Evolutionary conservation across 805 yeast genomes (phyloP).

Genomic region (Middelhovenomyces tepae): DNA sequence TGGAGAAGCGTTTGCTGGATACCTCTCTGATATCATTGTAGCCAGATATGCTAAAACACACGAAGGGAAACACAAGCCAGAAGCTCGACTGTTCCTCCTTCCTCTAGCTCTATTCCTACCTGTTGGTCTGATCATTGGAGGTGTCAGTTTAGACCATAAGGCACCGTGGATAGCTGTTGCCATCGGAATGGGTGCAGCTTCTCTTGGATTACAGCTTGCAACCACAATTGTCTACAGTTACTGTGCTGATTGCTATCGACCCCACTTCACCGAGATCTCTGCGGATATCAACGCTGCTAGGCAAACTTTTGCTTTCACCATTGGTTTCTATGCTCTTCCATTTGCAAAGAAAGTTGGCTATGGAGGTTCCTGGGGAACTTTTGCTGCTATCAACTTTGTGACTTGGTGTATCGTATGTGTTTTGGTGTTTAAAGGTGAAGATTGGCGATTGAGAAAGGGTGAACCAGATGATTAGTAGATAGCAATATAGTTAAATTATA

Average conservation of each 20-base stretch:
- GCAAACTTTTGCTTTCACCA: constrained; percentile 4
- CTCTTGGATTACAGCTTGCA: constrained; percentile 5
- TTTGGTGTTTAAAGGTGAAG: constrained; percentile 4
- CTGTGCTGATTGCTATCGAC: constrained; percentile 6
- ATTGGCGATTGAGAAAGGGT: too few species aligned
- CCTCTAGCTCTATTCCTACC: too few species aligned
- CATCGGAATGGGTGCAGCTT: constrained; percentile 1
- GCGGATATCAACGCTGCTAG: constrained; percentile 5
- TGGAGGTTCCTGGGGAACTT: constrained; percentile 3
- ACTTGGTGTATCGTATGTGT: background rate
- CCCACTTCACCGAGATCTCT: constrained; percentile 5
- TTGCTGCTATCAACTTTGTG: constrained; percentile 3
- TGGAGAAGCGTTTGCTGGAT: constrained; percentile 6
- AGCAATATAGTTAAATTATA: too few species aligned
- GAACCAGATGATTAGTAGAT: too few species aligned
- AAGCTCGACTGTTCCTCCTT: too few species aligned
- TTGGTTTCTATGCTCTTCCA: constrained; percentile 7
- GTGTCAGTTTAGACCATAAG: too few species aligned
- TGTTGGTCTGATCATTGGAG: too few species aligned
- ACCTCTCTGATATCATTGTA: constrained; percentile 3
- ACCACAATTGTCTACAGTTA: constrained; percentile 5
- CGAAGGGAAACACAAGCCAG: too few species aligned
- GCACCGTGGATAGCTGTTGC: constrained; percentile 3
- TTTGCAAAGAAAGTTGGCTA: constrained; percentile 3
- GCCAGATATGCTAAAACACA: too few species aligned